phyloP scores from a whole-genome alignment of 2,329 filamentous ascomycete species.

The Epichloe glyceriae region DNA sequence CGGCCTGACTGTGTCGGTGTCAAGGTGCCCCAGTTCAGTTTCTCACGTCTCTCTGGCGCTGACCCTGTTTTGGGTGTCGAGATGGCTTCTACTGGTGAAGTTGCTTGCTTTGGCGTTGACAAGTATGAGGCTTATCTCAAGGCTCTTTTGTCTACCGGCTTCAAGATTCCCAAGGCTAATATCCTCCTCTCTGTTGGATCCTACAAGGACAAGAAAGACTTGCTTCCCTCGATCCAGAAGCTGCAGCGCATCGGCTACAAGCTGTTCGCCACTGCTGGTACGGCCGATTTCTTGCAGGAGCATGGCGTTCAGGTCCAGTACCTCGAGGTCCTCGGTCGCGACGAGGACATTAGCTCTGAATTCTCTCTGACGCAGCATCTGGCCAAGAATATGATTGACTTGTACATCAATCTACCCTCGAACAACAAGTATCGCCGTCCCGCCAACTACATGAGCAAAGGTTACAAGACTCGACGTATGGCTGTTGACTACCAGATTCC shows the following conservation, averaged over 20 bases:
- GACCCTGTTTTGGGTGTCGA: constrained; percentile 95
- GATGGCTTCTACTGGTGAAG: constrained; percentile 98
- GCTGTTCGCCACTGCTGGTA: constrained; percentile 90
- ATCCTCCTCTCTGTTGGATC: constrained; percentile 90
- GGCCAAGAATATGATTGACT: constrained; percentile 92
- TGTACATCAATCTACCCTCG: constrained; percentile 99
- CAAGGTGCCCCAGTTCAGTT: constrained; percentile 98
- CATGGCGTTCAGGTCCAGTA: constrained; percentile 88
- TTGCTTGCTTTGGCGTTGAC: constrained; percentile 88
- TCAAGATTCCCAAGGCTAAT: constrained; percentile 92
- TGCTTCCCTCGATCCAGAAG: constrained; percentile 84
- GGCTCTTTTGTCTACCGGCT: constrained; percentile 87
- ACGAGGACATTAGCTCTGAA: constrained; percentile 82
- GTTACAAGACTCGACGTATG: constrained; percentile 93
- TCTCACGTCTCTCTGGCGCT: constrained; percentile 89
- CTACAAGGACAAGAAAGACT: constrained; percentile 96
- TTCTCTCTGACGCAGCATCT: constrained; percentile 95
- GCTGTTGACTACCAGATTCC: constrained; percentile 96
- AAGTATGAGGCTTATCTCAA: constrained; percentile 98
- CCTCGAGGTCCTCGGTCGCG: constrained; percentile 70
- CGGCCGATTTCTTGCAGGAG: constrained; percentile 89
- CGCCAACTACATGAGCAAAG: constrained; percentile 97
- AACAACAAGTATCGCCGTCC: constrained; percentile 94
- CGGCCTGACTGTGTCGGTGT: constrained; percentile 79
- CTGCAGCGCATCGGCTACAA: constrained; percentile 88